Evolutionary conservation across 768 basidiomycete species (phyloP).

Genomic region (Clitopilus hobsonii): DNA sequence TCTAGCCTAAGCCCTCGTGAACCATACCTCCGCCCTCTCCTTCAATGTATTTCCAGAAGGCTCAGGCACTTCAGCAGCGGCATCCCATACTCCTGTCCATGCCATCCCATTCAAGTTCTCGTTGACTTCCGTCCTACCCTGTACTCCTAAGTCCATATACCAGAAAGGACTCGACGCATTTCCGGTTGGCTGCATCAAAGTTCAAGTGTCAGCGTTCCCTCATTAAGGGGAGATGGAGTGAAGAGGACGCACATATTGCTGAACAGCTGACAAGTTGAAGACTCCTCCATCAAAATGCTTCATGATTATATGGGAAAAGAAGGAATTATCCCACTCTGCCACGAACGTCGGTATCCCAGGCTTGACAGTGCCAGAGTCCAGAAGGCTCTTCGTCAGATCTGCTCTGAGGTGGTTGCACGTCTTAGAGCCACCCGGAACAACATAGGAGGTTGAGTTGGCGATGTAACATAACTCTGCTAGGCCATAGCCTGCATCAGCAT

Average conservation of each 20-base stretch:
- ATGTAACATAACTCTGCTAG: not conserved
- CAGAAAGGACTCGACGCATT: not conserved
- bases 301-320: not conserved
- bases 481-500: slow-evolving; percentile 1
- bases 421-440: not conserved
- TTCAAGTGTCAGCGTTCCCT: not conserved
- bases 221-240: not conserved
- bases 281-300: slow-evolving; percentile 4
- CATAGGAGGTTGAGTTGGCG: not conserved
- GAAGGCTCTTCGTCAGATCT: not conserved
- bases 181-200: not conserved
- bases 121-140: slow-evolving; percentile 21
- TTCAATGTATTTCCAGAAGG: not conserved
- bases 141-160: not conserved
- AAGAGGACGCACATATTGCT: not conserved
- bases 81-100: not conserved
- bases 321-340: not conserved
- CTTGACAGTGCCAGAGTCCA: not conserved
- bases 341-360: not conserved
- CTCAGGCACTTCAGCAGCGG: not conserved
- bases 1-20: not conserved
- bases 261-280: not conserved
- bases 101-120: not conserved
- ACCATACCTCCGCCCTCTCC: not conserved
- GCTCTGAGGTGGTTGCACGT: not conserved